A percentile compares a stretch with the other conserved stretches of the same genome.
Conservation (phyloP, 2,329 filamentous ascomycete genomes). For the Eurotiales sp. region DNA sequence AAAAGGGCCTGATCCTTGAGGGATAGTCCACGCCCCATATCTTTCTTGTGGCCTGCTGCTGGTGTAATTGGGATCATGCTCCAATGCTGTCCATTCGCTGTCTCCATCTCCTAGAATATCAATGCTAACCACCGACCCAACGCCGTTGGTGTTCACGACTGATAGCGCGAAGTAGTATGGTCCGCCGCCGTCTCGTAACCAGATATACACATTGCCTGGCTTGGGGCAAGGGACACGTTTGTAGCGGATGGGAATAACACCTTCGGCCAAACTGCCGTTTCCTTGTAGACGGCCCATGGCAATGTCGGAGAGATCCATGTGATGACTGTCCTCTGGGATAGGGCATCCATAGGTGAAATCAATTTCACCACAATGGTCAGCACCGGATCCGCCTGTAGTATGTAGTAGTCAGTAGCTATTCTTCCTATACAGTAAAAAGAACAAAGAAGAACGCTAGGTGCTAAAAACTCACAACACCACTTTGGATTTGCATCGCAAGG, state of each 20-base stretch:
- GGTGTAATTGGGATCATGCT: constrained; percentile 8
- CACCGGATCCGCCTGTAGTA: constrained; percentile 5
- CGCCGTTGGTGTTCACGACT: constrained; percentile 9
- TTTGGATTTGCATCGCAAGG: constrained; percentile 8
- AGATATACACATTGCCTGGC: constrained; percentile 10
- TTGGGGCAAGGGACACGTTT: constrained; percentile 8
- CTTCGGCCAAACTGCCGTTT: constrained; percentile 9
- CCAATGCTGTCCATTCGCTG: constrained; percentile 1
- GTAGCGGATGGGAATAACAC: constrained; percentile 10
- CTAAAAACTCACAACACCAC: constrained; percentile 9
- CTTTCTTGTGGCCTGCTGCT: constrained; percentile 7
- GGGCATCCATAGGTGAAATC: constrained; percentile 12
- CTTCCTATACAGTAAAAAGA: no score
- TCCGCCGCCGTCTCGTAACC: constrained; percentile 4
- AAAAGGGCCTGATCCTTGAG: constrained; percentile 6
- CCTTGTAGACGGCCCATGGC: constrained; percentile 12
- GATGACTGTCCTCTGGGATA: constrained; percentile 8
- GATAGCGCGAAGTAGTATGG: constrained; percentile 9
- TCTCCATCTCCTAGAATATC: constrained; percentile 8
- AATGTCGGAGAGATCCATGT: constrained; percentile 13
- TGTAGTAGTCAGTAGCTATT: no score
- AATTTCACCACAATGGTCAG: constrained; percentile 10
- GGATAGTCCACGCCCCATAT: constrained; percentile 7
- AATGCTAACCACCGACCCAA: constrained; percentile 5
- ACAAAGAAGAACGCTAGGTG: no score